A percentile compares a stretch with the other conserved stretches of the same genome.
Conservation (phyloP, 1,284 basidiomycete genomes). For the Melanopsichium pennsylvanicum region DNA sequence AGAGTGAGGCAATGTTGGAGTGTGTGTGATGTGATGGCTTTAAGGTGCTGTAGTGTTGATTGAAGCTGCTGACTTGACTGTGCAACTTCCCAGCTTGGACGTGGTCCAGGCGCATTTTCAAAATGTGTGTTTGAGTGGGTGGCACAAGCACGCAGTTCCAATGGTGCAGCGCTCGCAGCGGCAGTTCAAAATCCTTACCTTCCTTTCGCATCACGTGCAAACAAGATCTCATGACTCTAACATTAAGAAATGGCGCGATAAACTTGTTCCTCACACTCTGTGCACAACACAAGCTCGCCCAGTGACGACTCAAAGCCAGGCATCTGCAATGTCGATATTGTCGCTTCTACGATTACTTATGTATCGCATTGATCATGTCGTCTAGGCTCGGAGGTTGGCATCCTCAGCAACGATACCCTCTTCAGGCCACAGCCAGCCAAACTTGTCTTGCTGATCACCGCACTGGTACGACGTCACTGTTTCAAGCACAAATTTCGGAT, state of each 20-base stretch:
- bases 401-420: conserved; percentile 62
- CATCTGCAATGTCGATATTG: too few species aligned
- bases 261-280: too few species aligned
- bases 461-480: conserved; percentile 57
- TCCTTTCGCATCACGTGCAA: background rate
- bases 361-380: too few species aligned
- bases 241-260: too few species aligned
- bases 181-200: background rate
- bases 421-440: conserved; percentile 63
- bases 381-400: conserved; percentile 21
- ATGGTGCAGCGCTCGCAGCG: too few species aligned
- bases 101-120: conserved; percentile 1
- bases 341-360: too few species aligned
- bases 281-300: too few species aligned
- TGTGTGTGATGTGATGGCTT: too few species aligned
- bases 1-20: too few species aligned
- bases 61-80: background rate
- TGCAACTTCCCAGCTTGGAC: background rate
- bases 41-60: too few species aligned
- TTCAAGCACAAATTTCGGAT: background rate
- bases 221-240: background rate
- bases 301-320: too few species aligned
- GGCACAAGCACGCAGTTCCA: background rate
- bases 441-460: conserved; percentile 55
- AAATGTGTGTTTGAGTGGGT: too few species aligned